Evolutionary conservation across 2,329 filamentous ascomycete species (phyloP).

Genomic region (Neopestalotiopsis clavispora): DNA sequence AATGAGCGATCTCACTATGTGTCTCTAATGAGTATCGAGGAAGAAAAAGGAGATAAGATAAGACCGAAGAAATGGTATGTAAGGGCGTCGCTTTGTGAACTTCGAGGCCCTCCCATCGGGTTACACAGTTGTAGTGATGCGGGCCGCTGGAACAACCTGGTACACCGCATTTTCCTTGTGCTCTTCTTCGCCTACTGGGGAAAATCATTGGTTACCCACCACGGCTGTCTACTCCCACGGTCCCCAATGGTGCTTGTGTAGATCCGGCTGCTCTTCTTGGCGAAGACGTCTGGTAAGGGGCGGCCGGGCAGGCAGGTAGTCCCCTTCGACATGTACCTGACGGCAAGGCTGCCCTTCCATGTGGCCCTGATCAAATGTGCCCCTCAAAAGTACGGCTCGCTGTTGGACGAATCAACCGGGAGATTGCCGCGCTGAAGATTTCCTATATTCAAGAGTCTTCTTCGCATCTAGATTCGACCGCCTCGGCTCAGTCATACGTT

Average conservation of each 20-base stretch:
- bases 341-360: not conserved
- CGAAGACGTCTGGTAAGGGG: too few relatives aligned
- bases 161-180: not conserved
- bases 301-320: too few relatives aligned
- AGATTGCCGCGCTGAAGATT: not conserved
- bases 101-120: not conserved
- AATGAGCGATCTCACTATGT: not conserved
- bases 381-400: not conserved
- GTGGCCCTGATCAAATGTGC: not conserved
- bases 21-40: not conserved
- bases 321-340: not conserved
- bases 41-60: not conserved
- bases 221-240: not conserved
- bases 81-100: not conserved
- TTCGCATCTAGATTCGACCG: not conserved
- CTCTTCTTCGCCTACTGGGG: constrained; percentile 3
- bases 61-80: not conserved
- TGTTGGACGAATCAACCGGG: not conserved
- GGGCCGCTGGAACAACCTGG: constrained; percentile 4
- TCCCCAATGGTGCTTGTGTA: not conserved
- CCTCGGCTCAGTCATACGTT: not conserved
- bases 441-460: not conserved
- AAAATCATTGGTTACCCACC: constrained; percentile 13
- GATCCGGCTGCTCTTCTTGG: not conserved
- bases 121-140: not conserved